Percentiles rank a stretch among this genome's conserved stretches.
Evolutionary conservation across 495 filamentous ascomycete species (phyloP).

Genomic region (Aspergillus incahuasiensis): DNA sequence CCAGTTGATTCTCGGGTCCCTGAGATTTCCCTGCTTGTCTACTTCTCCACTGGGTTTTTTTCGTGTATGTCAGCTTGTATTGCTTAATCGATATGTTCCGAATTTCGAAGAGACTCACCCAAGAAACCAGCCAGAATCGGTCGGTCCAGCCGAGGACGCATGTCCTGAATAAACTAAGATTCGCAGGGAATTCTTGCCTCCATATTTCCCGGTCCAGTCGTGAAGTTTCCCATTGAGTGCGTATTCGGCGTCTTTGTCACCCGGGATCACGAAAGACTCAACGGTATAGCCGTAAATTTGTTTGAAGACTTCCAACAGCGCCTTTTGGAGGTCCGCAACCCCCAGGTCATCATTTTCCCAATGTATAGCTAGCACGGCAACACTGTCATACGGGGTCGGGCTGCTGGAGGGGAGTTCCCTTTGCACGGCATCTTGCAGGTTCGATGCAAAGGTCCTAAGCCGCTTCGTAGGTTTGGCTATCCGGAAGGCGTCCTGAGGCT

Average conservation of each 20-base stretch:
- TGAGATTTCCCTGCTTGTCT: background rate
- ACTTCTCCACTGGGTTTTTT: background rate
- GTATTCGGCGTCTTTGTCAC: background rate
- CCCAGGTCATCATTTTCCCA: constrained; percentile 17
- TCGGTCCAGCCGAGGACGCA: background rate
- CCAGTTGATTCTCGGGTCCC: background rate
- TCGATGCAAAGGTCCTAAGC: background rate
- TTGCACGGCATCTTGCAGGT: background rate
- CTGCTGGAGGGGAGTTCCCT: background rate
- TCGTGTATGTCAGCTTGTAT: background rate
- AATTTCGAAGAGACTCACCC: background rate
- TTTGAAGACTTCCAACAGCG: constrained; percentile 14
- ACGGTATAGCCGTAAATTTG: constrained; percentile 2
- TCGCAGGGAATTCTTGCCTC: background rate
- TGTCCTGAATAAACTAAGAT: background rate
- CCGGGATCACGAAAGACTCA: constrained; percentile 8
- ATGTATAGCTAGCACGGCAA: constrained; percentile 15
- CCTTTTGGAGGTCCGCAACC: background rate
- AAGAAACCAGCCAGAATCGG: background rate
- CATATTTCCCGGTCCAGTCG: background rate
- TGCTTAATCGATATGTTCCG: background rate
- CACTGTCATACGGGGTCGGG: background rate
- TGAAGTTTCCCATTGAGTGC: background rate
- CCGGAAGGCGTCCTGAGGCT: background rate
- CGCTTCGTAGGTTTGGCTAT: background rate